Evolutionary conservation across 208 protist species (phyloP).

Genomic region (Strigomonas galati): DNA sequence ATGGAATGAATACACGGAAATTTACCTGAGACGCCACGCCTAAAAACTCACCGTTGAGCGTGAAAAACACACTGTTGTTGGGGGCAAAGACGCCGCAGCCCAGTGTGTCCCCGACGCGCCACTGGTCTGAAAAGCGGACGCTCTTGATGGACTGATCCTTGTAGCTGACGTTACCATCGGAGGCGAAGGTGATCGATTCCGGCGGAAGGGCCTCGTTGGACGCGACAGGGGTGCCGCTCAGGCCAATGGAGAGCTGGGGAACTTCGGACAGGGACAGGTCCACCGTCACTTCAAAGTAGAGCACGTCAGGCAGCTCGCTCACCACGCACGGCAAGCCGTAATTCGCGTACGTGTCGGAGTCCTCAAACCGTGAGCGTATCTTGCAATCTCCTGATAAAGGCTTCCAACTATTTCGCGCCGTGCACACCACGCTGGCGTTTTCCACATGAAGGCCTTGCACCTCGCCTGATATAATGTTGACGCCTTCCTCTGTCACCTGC

Average conservation of each 20-base stretch:
- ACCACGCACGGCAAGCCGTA: conserved; percentile 67
- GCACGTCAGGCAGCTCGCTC: conserved; percentile 69
- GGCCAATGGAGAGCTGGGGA: conserved; percentile 48
- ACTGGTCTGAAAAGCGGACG: conserved; percentile 42
- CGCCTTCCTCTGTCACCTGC: conserved; percentile 56
- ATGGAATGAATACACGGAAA: conserved; percentile 55
- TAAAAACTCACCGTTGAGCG: conserved; percentile 81
- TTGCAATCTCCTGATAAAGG: conserved; percentile 9
- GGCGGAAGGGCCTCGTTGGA: conserved; percentile 35
- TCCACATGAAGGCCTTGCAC: conserved; percentile 81
- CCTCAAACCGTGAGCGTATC: conserved; percentile 4
- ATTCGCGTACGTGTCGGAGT: conserved; percentile 64
- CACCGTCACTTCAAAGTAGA: conserved; percentile 83
- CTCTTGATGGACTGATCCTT: conserved; percentile 18
- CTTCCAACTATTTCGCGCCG: conserved; percentile 79
- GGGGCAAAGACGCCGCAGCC: conserved; percentile 80
- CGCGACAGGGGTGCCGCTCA: conserved; percentile 48
- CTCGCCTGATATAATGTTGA: conserved; percentile 75
- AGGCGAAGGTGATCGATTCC: conserved; percentile 45
- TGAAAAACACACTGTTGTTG: conserved; percentile 85
- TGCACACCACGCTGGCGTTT: conserved; percentile 58
- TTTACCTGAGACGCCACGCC: conserved; percentile 56
- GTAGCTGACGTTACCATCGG: conserved; percentile 43
- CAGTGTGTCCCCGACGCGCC: conserved; percentile 78
- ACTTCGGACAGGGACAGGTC: conserved; percentile 54